Evolutionary conservation across 1,284 basidiomycete species (phyloP).

Genomic region (Cryptococcus depauperatus): DNA sequence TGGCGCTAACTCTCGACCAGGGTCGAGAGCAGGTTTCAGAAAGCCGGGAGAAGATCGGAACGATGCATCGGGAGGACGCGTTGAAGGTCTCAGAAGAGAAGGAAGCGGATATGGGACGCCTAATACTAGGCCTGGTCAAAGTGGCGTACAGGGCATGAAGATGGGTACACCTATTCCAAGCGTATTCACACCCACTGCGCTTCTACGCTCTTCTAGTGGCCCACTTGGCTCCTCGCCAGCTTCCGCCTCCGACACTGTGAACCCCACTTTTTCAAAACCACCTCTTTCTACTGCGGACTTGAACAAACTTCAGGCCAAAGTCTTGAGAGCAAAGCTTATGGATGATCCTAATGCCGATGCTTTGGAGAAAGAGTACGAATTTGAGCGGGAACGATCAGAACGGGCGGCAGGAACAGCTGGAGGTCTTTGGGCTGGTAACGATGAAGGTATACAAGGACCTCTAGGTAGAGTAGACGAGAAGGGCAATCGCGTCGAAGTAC

Average conservation of each 20-base stretch:
- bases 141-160: constrained; percentile 15
- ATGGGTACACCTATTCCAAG: constrained; percentile 69
- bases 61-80: constrained; percentile 37
- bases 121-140: constrained; percentile 4
- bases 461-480: constrained; percentile 30
- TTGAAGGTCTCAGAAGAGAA: constrained; percentile 33
- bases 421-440: constrained; percentile 32
- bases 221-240: neutral
- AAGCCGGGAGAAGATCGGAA: constrained; percentile 58
- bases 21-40: constrained; percentile 68
- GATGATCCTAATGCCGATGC: constrained; percentile 59
- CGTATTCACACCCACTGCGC: constrained; percentile 66
- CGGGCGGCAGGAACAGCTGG: constrained; percentile 43
- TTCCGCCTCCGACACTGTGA: constrained; percentile 3
- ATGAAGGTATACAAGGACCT: constrained; percentile 25
- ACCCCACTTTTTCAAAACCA: constrained; percentile 32
- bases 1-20: constrained; percentile 42
- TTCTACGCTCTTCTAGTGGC: constrained; percentile 27
- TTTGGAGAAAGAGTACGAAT: constrained; percentile 77
- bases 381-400: constrained; percentile 50
- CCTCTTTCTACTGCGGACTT: constrained; percentile 53
- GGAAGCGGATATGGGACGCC: constrained; percentile 15
- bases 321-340: constrained; percentile 82
- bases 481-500: constrained; percentile 50
- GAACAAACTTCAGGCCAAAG: constrained; percentile 88